Base-by-base conservation (phyloP, 2,329 filamentous ascomycete genomes). In the Cercospora sojina region DNA sequence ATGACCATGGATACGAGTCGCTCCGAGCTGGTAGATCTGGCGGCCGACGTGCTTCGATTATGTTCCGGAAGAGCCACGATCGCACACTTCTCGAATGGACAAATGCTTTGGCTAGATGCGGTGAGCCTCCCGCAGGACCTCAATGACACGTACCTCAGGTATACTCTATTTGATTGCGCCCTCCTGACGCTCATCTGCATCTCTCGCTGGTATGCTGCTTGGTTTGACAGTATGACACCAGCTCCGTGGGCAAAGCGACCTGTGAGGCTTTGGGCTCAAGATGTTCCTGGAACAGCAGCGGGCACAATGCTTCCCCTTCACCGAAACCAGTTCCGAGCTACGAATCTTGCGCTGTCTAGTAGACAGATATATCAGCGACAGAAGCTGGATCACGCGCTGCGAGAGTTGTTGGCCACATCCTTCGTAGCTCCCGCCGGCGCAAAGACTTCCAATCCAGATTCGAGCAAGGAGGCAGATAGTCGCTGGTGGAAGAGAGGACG, bases 131-230 rank as follows among this genome's bases (percentile, higher is more conserved):
- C 62, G 16, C 12, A 20, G 12, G 25, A 18, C 5, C 53, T 20
- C 13, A 35, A 35, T 5, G 29, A 32, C 3, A 25, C 20, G n/a
- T 7, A 47, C 27, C 25, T 47, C 6, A 32, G n/a, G n/a, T 20
- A 47, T 9, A 35, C 32, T 7, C 5, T 64, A 32, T 64, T 64
- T 18, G 35, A 64, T 13, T 58, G 25, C 18, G 38, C 58, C 5
- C 25, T 64, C n/a, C 25, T 64, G 53, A 51, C 62, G 35, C 53
- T 64, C 10, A 27, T 64, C 20, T 31, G 35, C 18, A 32, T 64
- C 20, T 18, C 38, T 16, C 32, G 53, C 16, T 64, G 32, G 53
- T 53, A 58, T 27, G 35, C 35, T 25, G 53, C 53, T 13, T 64
- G 62, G 62, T 58, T 59, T 8, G 32, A 58, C 25, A 18, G 35